Conservation (phyloP, 306 rosid genomes). For the Cajanus cajan region DNA sequence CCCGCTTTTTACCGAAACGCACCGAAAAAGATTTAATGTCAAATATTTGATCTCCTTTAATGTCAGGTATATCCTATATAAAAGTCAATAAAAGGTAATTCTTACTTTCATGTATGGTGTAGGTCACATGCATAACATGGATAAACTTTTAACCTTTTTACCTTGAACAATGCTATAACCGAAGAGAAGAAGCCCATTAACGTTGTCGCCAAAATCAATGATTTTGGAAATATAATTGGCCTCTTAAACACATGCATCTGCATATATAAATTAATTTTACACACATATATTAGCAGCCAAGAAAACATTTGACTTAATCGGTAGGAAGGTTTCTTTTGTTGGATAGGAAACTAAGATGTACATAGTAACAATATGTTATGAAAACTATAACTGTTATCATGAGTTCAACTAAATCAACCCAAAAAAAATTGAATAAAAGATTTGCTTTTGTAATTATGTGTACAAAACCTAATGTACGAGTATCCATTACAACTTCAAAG, state of each 20-base stretch:
- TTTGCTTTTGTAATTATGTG: not conserved
- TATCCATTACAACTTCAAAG: not conserved
- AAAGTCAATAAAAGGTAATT: no score
- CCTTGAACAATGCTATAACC: constrained; percentile 79
- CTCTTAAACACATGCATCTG: constrained; percentile 70
- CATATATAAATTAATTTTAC: not conserved
- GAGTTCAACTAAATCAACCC: no score
- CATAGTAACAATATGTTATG: not conserved
- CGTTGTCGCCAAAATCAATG: constrained; percentile 65
- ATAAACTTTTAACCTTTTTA: constrained; percentile 12
- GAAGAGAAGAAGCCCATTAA: constrained; percentile 80
- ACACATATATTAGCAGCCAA: constrained; percentile 5
- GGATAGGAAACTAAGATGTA: not conserved
- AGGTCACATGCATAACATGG: no score
- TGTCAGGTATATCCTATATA: constrained; percentile 74
- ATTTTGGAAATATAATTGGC: constrained; percentile 57
- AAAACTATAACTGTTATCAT: not conserved
- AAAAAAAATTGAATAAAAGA: not conserved
- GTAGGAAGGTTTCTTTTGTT: not conserved
- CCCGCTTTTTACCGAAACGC: constrained; percentile 65
- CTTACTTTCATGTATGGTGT: not conserved
- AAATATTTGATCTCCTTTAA: constrained; percentile 63
- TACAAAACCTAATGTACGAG: not conserved
- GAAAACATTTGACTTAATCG: no score
- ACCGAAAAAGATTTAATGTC: constrained; percentile 67